These are phyloP conservation scores for Hypoxylon sp. DNA, from an alignment of 2,329 filamentous ascomycete genomes.

Conservation along the genomic window DNA sequence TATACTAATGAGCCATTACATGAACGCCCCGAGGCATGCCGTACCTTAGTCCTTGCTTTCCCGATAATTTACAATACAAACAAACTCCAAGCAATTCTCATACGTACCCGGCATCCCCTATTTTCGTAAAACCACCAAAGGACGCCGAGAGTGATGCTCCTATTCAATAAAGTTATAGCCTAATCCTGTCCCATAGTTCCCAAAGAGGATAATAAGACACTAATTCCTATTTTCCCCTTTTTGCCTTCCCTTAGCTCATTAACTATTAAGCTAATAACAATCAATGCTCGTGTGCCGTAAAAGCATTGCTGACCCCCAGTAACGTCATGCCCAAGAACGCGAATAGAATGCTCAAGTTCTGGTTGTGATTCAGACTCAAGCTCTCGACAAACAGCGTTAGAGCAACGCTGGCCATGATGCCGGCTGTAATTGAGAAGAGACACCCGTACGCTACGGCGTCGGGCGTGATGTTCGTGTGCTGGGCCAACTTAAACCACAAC, in stretches of 20 bases:
- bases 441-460: slow-evolving; percentile 76
- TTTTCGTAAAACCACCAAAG: slow-evolving; percentile 4
- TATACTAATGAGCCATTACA: slow-evolving; percentile 13
- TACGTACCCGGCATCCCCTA: slow-evolving; percentile 3
- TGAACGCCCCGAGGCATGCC: neutral
- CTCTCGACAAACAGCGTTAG: slow-evolving; percentile 91
- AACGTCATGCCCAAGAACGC: slow-evolving; percentile 90
- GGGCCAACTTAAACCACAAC: slow-evolving; percentile 83
- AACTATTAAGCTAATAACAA: neutral
- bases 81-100: slow-evolving; percentile 5
- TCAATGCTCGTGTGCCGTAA: slow-evolving; percentile 72
- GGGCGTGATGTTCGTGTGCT: slow-evolving; percentile 63
- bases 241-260: neutral
- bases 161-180: slow-evolving; percentile 11
- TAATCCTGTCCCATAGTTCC: neutral
- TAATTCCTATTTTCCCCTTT: neutral
- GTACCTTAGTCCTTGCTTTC: neutral
- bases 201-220: neutral
- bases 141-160: slow-evolving; percentile 27
- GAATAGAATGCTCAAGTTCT: slow-evolving; percentile 81
- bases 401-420: slow-evolving; percentile 95
- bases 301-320: slow-evolving; percentile 84
- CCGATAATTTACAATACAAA: slow-evolving; percentile 4
- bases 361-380: slow-evolving; percentile 83
- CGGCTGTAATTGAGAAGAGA: slow-evolving; percentile 90